phyloP scores from a whole-genome alignment of 2,329 filamentous ascomycete genomes.

The Stagonosporopsis rhizophila region DNA sequence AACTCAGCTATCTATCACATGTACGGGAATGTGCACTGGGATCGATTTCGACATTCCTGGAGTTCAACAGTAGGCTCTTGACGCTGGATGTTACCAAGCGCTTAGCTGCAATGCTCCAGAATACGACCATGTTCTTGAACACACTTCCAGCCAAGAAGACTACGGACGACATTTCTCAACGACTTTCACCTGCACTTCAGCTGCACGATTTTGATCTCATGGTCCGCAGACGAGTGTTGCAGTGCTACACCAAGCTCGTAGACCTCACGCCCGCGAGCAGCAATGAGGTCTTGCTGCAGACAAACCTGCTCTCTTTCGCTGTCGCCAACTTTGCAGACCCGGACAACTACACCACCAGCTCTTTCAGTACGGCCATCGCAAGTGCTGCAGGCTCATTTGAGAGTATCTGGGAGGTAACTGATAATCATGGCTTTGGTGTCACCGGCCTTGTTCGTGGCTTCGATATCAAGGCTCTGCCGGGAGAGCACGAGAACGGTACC shows the following conservation, averaged over 20 bases:
- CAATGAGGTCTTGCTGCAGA: slow-evolving; percentile 85
- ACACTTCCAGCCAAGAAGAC: slow-evolving; percentile 83
- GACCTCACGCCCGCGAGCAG: slow-evolving; percentile 85
- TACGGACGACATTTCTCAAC: slow-evolving; percentile 83
- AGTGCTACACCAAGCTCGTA: slow-evolving; percentile 92
- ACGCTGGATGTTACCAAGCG: slow-evolving; percentile 94
- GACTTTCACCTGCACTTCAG: slow-evolving; percentile 84
- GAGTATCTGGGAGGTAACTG: slow-evolving; percentile 90
- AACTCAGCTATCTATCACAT: slow-evolving; percentile 91
- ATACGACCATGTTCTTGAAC: slow-evolving; percentile 88
- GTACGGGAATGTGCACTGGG: slow-evolving; percentile 93
- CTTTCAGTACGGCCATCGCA: slow-evolving; percentile 88
- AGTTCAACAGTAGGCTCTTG: slow-evolving; percentile 89
- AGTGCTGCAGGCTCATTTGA: slow-evolving; percentile 90
- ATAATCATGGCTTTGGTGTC: slow-evolving; percentile 94
- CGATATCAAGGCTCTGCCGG: slow-evolving; percentile 72
- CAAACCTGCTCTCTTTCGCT: slow-evolving; percentile 87
- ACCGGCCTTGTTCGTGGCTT: slow-evolving; percentile 84
- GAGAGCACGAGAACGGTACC: slow-evolving; percentile 56
- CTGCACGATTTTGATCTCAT: slow-evolving; percentile 90
- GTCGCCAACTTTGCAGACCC: slow-evolving; percentile 93
- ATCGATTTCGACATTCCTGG: slow-evolving; percentile 88
- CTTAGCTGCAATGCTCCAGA: slow-evolving; percentile 92
- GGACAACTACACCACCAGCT: slow-evolving; percentile 83
- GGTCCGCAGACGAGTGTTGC: slow-evolving; percentile 89